A percentile compares a stretch with the other conserved stretches of the same genome.
phyloP scores from a whole-genome alignment of 352 stramenopile species.

The Pythium rhizo-oryzae region DNA sequence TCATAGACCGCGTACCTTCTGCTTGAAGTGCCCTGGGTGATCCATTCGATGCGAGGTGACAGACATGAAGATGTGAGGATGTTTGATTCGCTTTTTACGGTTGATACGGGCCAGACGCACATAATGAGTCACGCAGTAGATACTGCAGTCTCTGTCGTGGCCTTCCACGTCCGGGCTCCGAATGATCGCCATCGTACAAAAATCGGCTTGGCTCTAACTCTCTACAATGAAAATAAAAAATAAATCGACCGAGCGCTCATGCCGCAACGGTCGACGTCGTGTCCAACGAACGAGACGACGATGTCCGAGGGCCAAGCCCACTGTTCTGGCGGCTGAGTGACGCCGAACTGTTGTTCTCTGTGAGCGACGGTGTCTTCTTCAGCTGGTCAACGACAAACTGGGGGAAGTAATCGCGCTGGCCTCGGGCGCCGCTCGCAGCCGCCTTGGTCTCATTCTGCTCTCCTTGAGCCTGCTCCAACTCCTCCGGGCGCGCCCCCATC shows the following conservation, averaged over 20 bases:
- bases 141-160: background rate
- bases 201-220: constrained; percentile 12
- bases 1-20: background rate
- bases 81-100: background rate
- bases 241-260: background rate
- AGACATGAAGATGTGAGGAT: background rate
- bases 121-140: no score
- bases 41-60: background rate
- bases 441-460: background rate
- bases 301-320: background rate
- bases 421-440: background rate
- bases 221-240: constrained; percentile 13
- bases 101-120: background rate
- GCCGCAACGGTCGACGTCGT: constrained; percentile 5
- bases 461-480: background rate
- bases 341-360: background rate
- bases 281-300: constrained; percentile 11
- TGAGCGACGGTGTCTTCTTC: constrained; percentile 24
- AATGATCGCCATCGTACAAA: constrained; percentile 15
- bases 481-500: constrained; percentile 14
- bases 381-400: constrained; percentile 31
- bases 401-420: constrained; percentile 25
- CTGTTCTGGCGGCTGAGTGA: constrained; percentile 9
- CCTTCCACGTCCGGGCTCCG: background rate
- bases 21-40: constrained; percentile 2